Conservation (phyloP, 2,329 filamentous ascomycete genomes). For the Penicillium sp. region DNA sequence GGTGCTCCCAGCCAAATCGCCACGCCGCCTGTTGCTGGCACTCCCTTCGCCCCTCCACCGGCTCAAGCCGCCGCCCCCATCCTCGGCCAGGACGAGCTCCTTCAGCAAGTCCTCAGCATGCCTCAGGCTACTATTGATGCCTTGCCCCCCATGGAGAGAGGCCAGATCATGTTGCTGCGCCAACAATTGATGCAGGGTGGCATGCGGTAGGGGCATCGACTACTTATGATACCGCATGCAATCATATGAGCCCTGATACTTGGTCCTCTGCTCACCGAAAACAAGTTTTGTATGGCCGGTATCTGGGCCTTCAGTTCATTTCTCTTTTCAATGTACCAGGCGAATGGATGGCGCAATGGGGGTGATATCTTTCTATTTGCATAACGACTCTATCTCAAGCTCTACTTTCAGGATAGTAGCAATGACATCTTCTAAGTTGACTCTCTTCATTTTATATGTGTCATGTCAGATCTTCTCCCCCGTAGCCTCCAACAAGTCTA, state of each 20-base stretch:
- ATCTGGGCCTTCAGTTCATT: constrained; percentile 3
- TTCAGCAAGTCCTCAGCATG: constrained; percentile 77
- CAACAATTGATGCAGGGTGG: constrained; percentile 54
- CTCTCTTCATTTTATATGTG: not conserved
- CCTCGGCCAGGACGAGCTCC: constrained; percentile 66
- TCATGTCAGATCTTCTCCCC: not conserved
- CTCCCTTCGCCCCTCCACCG: constrained; percentile 45
- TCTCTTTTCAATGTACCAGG: constrained; percentile 7
- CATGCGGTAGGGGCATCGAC: constrained; percentile 29
- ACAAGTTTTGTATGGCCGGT: not conserved
- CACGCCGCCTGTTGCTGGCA: constrained; percentile 50
- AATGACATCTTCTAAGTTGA: not conserved
- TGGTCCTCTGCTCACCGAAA: not conserved
- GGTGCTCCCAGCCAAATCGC: constrained; percentile 46
- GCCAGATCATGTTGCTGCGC: constrained; percentile 74
- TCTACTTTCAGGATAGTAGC: constrained; percentile 2
- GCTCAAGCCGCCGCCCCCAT: constrained; percentile 43
- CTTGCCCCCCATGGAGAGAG: constrained; percentile 68
- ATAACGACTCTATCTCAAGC: constrained; percentile 9
- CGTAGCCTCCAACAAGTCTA: too few relatives aligned
- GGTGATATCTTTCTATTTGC: constrained; percentile 11
- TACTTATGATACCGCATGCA: not conserved
- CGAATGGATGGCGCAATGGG: constrained; percentile 18
- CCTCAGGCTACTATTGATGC: constrained; percentile 75
- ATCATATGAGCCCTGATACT: not conserved